These are phyloP conservation scores for Exutisphaerella laricina DNA, from an alignment of 2,329 filamentous ascomycete species.

Conservation along the genomic window DNA sequence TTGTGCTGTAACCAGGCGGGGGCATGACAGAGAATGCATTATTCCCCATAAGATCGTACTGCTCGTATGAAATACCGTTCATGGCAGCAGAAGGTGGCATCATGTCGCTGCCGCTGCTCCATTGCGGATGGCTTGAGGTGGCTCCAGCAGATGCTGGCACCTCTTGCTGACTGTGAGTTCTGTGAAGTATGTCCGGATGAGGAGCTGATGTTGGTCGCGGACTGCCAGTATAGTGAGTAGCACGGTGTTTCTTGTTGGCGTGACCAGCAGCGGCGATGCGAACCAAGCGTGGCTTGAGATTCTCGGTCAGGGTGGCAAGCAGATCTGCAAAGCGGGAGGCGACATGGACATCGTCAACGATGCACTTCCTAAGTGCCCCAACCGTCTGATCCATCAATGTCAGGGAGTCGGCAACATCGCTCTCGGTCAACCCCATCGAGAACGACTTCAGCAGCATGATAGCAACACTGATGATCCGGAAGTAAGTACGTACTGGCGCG, in stretches of 20 bases:
- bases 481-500: constrained; percentile 76
- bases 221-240: constrained; percentile 12
- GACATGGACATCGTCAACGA: constrained; percentile 79
- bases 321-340: constrained; percentile 80
- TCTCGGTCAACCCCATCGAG: constrained; percentile 70
- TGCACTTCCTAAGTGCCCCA: constrained; percentile 66
- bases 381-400: constrained; percentile 70
- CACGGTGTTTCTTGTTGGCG: constrained; percentile 21
- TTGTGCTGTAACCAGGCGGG: constrained; percentile 38
- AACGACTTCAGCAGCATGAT: constrained; percentile 84
- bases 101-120: constrained; percentile 17
- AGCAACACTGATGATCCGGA: constrained; percentile 77
- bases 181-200: constrained; percentile 3
- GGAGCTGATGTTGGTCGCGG: background rate
- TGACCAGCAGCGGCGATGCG: constrained; percentile 48
- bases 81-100: constrained; percentile 30
- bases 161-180: constrained; percentile 16
- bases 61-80: constrained; percentile 41
- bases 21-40: constrained; percentile 44
- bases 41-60: constrained; percentile 41
- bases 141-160: constrained; percentile 15
- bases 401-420: constrained; percentile 70
- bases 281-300: constrained; percentile 66
- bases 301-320: constrained; percentile 69
- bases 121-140: constrained; percentile 17